Base-by-base conservation (phyloP, 75 land plant genomes). In the Sequoia sempervirens region DNA sequence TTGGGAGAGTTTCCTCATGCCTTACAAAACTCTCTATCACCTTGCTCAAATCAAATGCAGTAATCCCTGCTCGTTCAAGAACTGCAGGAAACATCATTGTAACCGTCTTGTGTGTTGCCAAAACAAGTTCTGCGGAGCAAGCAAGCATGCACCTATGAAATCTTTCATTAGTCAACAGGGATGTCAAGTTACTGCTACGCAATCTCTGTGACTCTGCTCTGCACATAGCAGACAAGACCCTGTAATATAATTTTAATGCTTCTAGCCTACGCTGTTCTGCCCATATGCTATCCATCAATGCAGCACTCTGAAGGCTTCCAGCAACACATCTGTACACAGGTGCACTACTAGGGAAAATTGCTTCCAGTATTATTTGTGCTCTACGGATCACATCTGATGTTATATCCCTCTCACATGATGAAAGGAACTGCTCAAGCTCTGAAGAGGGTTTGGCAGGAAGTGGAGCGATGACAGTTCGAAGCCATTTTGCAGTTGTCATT, bases 141-240 rank as follows among this genome's bases (percentile, higher is more conserved):
- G 99, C 98, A 78, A 97, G 94, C 98, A 96, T 96, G 87, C 99
- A 97, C 47, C 99, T 88, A 80, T 97, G 99, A 81, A 97, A 97
- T 78, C 98, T 91, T 84, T 97, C 99, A 89, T 96, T 97, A 40
- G 91, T 85, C 81, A 97, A 85, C 46, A 97, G 87, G 20, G 99
- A 85, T 76, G 98, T 92, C 36, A 97, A 87, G 88, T 97, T 97
- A 43, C 83, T 87, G 43, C 86, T 92, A 64, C 90, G 89, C 73
- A 91, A 81, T 40, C 90, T 85, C 40, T 91, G 90, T 38, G 95
- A 86, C 83, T 97, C 99, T 37, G 95, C 93, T 37, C 84, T 91
- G 84, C 98, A 97, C 91, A 97, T 94, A 36, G 96, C 89, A 72
- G 89, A 92, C 84, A 97, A 72, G 84, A 97, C 99, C 84, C 94